Percentiles rank a stretch among this genome's conserved stretches.
phyloP scores from a whole-genome alignment of 2,329 filamentous ascomycete genomes.

The Colletotrichum karsti region DNA sequence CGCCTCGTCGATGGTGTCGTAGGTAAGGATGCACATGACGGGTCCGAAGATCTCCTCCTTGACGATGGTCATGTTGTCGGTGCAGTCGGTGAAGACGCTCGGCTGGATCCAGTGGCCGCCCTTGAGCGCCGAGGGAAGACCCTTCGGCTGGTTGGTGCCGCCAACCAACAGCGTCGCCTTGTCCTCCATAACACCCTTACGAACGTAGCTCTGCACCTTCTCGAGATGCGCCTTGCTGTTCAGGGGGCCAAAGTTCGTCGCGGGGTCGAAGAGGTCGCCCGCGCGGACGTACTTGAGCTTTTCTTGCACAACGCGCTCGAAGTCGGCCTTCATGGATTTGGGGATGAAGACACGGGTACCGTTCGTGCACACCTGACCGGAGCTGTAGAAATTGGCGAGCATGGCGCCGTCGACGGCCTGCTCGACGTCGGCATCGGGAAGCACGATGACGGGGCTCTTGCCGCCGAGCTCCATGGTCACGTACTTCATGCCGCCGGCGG shows the following conservation, averaged over 20 bases:
- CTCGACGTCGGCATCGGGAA: constrained; percentile 81
- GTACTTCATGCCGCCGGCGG: constrained; percentile 84
- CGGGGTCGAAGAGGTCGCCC: constrained; percentile 75
- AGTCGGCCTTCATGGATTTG: constrained; percentile 66
- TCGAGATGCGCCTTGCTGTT: constrained; percentile 78
- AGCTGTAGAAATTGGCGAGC: constrained; percentile 94
- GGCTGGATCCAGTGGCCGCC: constrained; percentile 86
- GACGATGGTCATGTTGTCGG: constrained; percentile 81
- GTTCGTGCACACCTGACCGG: constrained; percentile 92
- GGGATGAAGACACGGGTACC: constrained; percentile 89
- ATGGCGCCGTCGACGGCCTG: constrained; percentile 89
- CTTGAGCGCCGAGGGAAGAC: constrained; percentile 55
- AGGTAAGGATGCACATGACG: constrained; percentile 83
- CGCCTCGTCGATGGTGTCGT: constrained; percentile 75
- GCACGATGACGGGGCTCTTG: constrained; percentile 82
- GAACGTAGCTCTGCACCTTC: constrained; percentile 82
- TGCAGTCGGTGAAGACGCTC: constrained; percentile 88
- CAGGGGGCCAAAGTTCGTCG: constrained; percentile 85
- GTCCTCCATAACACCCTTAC: constrained; percentile 77
- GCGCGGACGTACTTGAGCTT: constrained; percentile 83
- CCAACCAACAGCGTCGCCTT: constrained; percentile 79
- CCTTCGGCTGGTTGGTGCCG: constrained; percentile 65
- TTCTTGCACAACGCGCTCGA: constrained; percentile 74
- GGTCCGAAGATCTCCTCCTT: constrained; percentile 90
- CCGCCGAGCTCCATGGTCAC: constrained; percentile 93